phyloP scores from a whole-genome alignment of 371 early-diverging fungal genomes.

The Apophysomyces variabilis region DNA sequence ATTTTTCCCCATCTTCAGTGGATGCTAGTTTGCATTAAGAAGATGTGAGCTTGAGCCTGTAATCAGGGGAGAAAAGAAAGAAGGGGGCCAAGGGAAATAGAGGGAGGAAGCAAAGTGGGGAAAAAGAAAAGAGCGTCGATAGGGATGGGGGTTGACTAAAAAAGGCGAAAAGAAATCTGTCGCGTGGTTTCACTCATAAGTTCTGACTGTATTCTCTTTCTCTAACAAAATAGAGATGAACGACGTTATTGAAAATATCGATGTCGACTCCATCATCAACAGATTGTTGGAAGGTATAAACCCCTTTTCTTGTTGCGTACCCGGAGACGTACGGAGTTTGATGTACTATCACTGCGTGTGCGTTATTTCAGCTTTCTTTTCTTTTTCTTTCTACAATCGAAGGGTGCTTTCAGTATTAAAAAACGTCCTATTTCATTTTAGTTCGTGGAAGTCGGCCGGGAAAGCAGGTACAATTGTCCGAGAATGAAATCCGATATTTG shows the following conservation, averaged over 20 bases:
- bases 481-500: slow-evolving; percentile 86
- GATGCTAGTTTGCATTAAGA: background rate
- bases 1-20: background rate
- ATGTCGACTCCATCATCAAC: slow-evolving; percentile 28
- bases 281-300: slow-evolving; percentile 34
- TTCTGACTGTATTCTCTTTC: background rate
- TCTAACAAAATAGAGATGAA: slow-evolving; percentile 7
- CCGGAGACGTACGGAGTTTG: slow-evolving; percentile 14
- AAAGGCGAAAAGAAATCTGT: background rate
- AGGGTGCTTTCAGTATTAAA: slow-evolving; percentile 7
- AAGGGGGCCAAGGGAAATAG: too few species aligned
- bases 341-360: background rate
- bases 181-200: slow-evolving; percentile 6
- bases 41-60: background rate
- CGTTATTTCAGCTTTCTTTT: background rate
- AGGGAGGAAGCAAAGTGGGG: background rate
- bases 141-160: background rate
- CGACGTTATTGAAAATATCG: slow-evolving; percentile 23
- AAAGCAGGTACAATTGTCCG: slow-evolving; percentile 79
- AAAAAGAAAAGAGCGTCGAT: background rate
- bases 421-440: slow-evolving; percentile 30
- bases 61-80: slow-evolving; percentile 3
- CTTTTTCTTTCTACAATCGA: background rate
- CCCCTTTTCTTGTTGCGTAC: slow-evolving; percentile 7
- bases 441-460: slow-evolving; percentile 95